Evolutionary conservation across 345 rosid species (phyloP).

Genomic region (Streptanthus diversifolius): DNA sequence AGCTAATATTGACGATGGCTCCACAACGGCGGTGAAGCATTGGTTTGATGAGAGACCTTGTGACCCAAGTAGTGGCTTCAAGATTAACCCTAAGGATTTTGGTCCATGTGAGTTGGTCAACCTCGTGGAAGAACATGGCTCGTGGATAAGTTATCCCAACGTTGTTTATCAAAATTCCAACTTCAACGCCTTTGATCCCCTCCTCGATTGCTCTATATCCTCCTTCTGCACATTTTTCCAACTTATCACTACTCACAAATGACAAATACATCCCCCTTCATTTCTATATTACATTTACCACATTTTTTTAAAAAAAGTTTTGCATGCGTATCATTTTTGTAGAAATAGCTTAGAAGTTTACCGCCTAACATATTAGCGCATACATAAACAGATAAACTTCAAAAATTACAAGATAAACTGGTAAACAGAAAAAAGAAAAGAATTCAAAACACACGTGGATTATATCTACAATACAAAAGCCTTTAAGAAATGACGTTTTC

Average conservation of each 20-base stretch:
- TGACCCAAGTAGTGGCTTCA: constrained; percentile 56
- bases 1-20: constrained; percentile 75
- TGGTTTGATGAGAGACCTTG: constrained; percentile 51
- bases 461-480: no score
- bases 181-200: constrained; percentile 47
- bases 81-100: constrained; percentile 61
- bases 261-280: background rate
- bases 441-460: no score
- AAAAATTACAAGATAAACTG: background rate
- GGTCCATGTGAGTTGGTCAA: constrained; percentile 67
- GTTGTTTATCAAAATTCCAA: constrained; percentile 77
- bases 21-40: constrained; percentile 72
- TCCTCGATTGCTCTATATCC: constrained; percentile 44
- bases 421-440: no score
- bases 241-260: background rate
- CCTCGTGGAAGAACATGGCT: constrained; percentile 80
- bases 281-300: background rate
- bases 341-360: background rate
- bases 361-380: background rate
- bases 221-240: constrained; percentile 5
- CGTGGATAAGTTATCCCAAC: constrained; percentile 76
- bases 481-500: background rate
- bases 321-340: background rate
- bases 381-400: background rate
- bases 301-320: background rate